A percentile compares a stretch with the other conserved stretches of the same genome.
Evolutionary conservation across 2,329 filamentous ascomycete species (phyloP).

Genomic region (Aspergillus sp.): DNA sequence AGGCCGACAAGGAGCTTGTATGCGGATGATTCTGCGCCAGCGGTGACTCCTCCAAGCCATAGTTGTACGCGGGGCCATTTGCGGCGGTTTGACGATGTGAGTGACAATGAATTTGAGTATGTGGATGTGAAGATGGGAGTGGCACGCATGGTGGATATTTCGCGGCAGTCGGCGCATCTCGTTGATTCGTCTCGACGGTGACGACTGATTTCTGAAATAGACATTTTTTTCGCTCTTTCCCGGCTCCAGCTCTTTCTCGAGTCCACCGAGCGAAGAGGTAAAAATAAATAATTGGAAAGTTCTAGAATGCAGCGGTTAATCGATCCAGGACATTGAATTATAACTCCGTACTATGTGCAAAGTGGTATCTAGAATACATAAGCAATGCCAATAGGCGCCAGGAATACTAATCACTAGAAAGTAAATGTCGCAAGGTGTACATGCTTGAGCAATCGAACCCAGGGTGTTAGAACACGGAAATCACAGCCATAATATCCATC

Average conservation of each 20-base stretch:
- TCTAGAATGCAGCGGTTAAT: not conserved
- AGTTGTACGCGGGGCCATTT: not conserved
- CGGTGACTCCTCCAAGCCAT: not conserved
- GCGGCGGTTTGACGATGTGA: not conserved
- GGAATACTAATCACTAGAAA: not conserved
- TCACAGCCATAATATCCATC: conserved; percentile 82
- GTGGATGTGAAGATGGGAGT: not conserved
- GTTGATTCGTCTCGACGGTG: not conserved
- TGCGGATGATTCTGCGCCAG: not conserved
- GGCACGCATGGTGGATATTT: not conserved
- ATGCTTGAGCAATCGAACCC: not conserved
- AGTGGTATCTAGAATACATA: not conserved
- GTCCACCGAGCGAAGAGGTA: not conserved
- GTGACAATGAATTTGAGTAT: not conserved
- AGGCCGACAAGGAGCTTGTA: not conserved
- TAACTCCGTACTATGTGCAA: not conserved
- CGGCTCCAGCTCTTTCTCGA: too few relatives aligned
- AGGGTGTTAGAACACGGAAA: not conserved
- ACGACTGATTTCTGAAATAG: too few relatives aligned
- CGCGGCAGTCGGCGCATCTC: not conserved
- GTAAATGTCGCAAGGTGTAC: not conserved
- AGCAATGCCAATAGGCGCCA: not conserved
- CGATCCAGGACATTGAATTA: not conserved
- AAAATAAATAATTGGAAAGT: not conserved
- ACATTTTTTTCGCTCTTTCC: too few relatives aligned